Conservation (phyloP, 2,329 filamentous ascomycete species). For the Aspergillus fischeri region DNA sequence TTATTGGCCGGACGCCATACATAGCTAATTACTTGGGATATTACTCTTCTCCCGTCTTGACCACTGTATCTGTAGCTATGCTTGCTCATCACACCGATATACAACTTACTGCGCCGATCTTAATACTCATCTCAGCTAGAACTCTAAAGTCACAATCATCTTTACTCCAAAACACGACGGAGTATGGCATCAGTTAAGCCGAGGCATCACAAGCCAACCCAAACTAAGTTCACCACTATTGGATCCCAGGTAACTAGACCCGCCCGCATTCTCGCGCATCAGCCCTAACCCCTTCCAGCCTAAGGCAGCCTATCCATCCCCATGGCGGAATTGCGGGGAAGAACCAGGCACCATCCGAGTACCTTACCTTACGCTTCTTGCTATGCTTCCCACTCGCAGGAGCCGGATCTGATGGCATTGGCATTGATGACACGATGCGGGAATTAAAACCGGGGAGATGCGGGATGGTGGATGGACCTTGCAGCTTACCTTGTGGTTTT, state of each 20-base stretch:
- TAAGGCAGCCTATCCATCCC: neutral
- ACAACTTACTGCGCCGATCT: no score
- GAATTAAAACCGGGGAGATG: neutral
- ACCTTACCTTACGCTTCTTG: neutral
- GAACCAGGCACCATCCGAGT: neutral
- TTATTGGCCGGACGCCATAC: neutral
- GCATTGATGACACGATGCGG: neutral
- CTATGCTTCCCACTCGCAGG: neutral
- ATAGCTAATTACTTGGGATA: neutral
- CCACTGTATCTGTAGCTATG: neutral
- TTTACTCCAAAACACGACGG: neutral
- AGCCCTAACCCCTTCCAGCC: neutral
- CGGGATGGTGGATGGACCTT: neutral
- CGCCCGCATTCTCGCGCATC: neutral
- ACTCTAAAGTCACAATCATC: neutral
- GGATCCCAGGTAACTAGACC: neutral
- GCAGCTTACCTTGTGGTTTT: neutral
- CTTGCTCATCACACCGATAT: neutral
- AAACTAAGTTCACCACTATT: neutral
- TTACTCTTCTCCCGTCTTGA: neutral
- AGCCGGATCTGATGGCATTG: neutral
- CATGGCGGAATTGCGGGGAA: neutral
- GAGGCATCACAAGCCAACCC: conserved; percentile 10
- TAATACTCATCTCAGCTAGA: neutral
- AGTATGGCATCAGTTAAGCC: neutral